Conservation (phyloP, 2,329 filamentous ascomycete species). For the Diplodia scrobiculata region DNA sequence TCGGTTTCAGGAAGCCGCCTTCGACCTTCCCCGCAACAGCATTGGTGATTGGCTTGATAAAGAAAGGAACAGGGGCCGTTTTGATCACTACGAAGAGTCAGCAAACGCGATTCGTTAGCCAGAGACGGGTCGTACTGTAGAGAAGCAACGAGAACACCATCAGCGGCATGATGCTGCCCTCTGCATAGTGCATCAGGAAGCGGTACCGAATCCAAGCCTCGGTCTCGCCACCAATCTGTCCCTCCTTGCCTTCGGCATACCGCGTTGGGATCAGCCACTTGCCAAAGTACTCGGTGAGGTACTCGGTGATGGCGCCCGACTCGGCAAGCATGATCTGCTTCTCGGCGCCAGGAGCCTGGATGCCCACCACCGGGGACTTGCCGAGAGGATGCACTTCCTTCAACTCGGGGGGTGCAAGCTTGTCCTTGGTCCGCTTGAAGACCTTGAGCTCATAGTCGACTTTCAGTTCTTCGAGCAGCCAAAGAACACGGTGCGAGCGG, state of each 20-base stretch:
- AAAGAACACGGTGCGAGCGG: conserved; percentile 78
- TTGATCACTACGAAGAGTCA: conserved; percentile 45
- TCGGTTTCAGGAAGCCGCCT: conserved; percentile 49
- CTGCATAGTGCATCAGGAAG: conserved; percentile 79
- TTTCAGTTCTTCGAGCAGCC: conserved; percentile 81
- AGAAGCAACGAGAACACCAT: conserved; percentile 67
- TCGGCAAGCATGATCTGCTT: conserved; percentile 72
- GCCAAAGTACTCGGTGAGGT: conserved; percentile 70
- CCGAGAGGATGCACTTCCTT: conserved; percentile 80
- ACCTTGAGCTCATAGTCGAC: conserved; percentile 77
- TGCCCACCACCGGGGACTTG: conserved; percentile 77
- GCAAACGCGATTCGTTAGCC: background rate
- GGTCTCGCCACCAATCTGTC: conserved; percentile 59
- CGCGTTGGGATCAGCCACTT: conserved; percentile 55
- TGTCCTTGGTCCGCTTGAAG: conserved; percentile 68
- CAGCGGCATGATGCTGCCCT: conserved; percentile 78
- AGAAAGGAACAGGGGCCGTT: conserved; percentile 64
- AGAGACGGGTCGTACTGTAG: conserved; percentile 48
- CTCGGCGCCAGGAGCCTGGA: conserved; percentile 55
- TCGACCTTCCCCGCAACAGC: conserved; percentile 56
- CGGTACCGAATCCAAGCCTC: conserved; percentile 63
- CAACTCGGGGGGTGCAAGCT: conserved; percentile 73
- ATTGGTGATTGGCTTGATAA: conserved; percentile 65
- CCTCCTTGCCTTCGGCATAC: conserved; percentile 58
- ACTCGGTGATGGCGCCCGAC: conserved; percentile 78